Base-by-base conservation (phyloP, 1,284 basidiomycete genomes). In the Irpex rosettiformis region DNA sequence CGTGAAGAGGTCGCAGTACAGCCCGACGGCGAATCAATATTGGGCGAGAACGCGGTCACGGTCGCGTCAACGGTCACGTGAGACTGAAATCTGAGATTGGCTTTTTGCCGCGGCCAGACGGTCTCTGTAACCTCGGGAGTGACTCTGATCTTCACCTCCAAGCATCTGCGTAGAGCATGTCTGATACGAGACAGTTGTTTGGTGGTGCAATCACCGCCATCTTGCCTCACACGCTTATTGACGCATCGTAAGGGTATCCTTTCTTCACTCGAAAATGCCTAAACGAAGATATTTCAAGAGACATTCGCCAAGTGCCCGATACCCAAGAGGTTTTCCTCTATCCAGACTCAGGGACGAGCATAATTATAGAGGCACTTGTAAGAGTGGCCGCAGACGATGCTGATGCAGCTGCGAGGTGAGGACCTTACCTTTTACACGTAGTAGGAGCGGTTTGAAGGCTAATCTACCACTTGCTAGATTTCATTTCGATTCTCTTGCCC, bases 281-380 rank as follows among this genome's bases (percentile, higher is more conserved):
- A 24, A 8, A 29, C 42, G 43, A 55, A 28, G 22, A 56, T 51
- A 21, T 30, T 29, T 56, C 22, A 72, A 98, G 96, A 61, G 82
- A 89, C 63, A 64, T 97, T 2, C 93, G 96, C 60, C 94, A 98
- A 76, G 82, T 99, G 10, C 96, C 97, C n/a, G 92, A 99, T 71
- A 95, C 86, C 11, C 96, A 99, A 73, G 97, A 99, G 71, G 96
- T 98, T 48, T 91, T 94, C 71, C 73, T 98, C 42, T 88, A 88
- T 54, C 80, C 83, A 2, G 73, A 85, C 54, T 86, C 85, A 4
- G 81, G 84, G 61, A 77, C 89, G 63, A 94, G 90, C 67, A 81
- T 96, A 61, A 86, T 99, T 58, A 72, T 98, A 24, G 97, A 99
- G 71, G 84, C 98, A 18, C 77, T 99, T 6, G 75, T 93, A 72